Conservation (phyloP, 805 yeast species). For the Tetrapisispora iriomotensis region DNA sequence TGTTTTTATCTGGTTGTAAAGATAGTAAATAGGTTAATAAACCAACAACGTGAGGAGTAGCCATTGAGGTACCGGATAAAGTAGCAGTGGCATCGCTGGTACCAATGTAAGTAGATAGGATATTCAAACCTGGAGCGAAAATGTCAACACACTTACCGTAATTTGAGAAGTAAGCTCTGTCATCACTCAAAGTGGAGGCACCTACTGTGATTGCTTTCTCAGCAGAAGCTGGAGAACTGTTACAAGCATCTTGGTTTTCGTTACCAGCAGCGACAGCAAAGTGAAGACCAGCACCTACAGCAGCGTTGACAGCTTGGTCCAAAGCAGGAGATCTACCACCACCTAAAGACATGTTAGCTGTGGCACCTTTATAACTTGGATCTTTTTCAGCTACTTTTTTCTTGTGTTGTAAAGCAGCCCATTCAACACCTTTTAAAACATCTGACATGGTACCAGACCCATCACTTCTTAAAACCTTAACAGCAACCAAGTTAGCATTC, state of each 20-base stretch:
- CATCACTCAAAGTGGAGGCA: conserved; percentile 81
- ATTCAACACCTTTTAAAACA: conserved; percentile 77
- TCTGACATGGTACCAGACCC: conserved; percentile 81
- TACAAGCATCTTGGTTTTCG: conserved; percentile 87
- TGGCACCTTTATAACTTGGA: conserved; percentile 71
- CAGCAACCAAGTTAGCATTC: conserved; percentile 67
- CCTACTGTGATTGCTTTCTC: conserved; percentile 85
- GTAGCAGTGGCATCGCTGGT: conserved; percentile 68
- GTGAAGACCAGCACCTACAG: conserved; percentile 78
- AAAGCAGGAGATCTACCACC: conserved; percentile 86
- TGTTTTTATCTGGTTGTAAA: conserved; percentile 64
- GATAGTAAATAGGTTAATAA: conserved; percentile 81
- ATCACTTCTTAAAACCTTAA: conserved; percentile 71
- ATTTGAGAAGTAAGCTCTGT: conserved; percentile 92
- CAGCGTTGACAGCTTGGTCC: conserved; percentile 83
- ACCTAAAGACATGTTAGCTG: conserved; percentile 90
- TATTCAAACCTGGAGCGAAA: conserved; percentile 91
- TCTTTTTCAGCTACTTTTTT: conserved; percentile 8
- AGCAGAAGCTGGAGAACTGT: conserved; percentile 84
- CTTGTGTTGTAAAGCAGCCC: conserved; percentile 43
- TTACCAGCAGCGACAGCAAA: conserved; percentile 97
- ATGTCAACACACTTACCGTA: conserved; percentile 93
- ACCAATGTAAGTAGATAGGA: conserved; percentile 76
- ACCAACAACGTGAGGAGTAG: conserved; percentile 94
- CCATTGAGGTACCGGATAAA: conserved; percentile 95